Percentiles rank a stretch among this genome's conserved stretches.
These are phyloP conservation scores for Monilinia fructigena DNA, from an alignment of 2,329 filamentous ascomycete species.

Conservation along the genomic window DNA sequence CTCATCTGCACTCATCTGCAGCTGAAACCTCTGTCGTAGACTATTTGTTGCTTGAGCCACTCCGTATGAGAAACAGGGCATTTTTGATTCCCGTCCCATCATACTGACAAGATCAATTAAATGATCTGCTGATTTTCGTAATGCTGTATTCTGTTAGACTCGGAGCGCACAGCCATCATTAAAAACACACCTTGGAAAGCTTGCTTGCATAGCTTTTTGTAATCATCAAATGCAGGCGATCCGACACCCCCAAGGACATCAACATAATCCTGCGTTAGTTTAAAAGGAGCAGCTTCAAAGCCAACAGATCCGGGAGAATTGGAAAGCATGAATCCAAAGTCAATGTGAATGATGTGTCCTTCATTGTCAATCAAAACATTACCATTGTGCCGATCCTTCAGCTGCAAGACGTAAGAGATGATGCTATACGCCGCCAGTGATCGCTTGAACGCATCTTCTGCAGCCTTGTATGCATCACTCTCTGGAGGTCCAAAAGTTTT, in stretches of 20 bases:
- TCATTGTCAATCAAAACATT: slow-evolving; percentile 84
- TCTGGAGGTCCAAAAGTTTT: slow-evolving; percentile 74
- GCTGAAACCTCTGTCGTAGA: slow-evolving; percentile 72
- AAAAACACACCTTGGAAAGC: slow-evolving; percentile 69
- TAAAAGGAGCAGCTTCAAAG: slow-evolving; percentile 84
- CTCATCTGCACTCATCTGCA: slow-evolving; percentile 79
- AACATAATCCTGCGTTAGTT: slow-evolving; percentile 81
- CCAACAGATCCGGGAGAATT: slow-evolving; percentile 82
- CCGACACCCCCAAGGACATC: slow-evolving; percentile 75
- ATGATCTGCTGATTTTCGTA: slow-evolving; percentile 75
- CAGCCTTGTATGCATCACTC: slow-evolving; percentile 66
- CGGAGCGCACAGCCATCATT: background rate
- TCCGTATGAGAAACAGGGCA: slow-evolving; percentile 79
- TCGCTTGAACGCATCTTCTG: slow-evolving; percentile 75
- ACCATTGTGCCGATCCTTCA: slow-evolving; percentile 84
- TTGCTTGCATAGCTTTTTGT: slow-evolving; percentile 77
- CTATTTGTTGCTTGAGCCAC: slow-evolving; percentile 68
- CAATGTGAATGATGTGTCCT: slow-evolving; percentile 84
- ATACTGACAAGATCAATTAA: slow-evolving; percentile 79
- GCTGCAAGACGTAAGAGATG: slow-evolving; percentile 78
- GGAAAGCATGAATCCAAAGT: slow-evolving; percentile 87
- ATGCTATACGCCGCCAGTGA: slow-evolving; percentile 85
- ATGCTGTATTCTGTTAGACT: slow-evolving; percentile 48
- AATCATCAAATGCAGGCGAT: slow-evolving; percentile 69
- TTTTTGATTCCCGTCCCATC: slow-evolving; percentile 80